Conservation (phyloP, 75 land plant species). For the Cunninghamia lanceolata region DNA sequence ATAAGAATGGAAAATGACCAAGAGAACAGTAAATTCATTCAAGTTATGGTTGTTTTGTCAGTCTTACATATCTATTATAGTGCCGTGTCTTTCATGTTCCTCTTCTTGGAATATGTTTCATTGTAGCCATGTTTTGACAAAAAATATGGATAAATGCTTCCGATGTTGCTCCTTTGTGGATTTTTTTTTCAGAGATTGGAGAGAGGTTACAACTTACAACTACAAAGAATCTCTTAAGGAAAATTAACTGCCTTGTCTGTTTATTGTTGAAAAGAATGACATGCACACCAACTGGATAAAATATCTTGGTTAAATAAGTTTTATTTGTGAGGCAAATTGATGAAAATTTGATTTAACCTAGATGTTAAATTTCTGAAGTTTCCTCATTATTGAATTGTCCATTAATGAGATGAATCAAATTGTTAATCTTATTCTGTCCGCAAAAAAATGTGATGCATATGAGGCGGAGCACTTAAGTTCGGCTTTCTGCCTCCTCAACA, state of each 20-base stretch:
- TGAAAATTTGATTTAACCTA: not conserved
- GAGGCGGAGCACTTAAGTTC: not conserved
- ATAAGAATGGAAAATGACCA: not conserved
- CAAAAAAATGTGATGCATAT: not conserved
- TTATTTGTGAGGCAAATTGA: not conserved
- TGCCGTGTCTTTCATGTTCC: not conserved
- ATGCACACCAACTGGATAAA: not conserved
- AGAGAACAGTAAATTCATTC: not conserved
- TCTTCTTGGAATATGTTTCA: not conserved
- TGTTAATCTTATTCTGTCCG: not conserved
- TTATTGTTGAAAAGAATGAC: not conserved
- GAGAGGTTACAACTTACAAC: too few relatives aligned
- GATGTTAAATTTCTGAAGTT: not conserved
- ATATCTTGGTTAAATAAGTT: not conserved
- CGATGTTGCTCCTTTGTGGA: too few relatives aligned
- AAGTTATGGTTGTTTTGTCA: not conserved
- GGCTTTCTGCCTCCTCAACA: not conserved
- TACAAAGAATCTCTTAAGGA: not conserved
- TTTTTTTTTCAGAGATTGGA: too few relatives aligned
- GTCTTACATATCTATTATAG: not conserved
- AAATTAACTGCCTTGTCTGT: not conserved
- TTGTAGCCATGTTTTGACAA: not conserved
- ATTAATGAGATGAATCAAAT: not conserved
- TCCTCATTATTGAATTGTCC: not conserved
- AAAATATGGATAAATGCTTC: too few relatives aligned